Base-by-base conservation (phyloP, 768 basidiomycete species). In the Xerocomus potaroensis region DNA sequence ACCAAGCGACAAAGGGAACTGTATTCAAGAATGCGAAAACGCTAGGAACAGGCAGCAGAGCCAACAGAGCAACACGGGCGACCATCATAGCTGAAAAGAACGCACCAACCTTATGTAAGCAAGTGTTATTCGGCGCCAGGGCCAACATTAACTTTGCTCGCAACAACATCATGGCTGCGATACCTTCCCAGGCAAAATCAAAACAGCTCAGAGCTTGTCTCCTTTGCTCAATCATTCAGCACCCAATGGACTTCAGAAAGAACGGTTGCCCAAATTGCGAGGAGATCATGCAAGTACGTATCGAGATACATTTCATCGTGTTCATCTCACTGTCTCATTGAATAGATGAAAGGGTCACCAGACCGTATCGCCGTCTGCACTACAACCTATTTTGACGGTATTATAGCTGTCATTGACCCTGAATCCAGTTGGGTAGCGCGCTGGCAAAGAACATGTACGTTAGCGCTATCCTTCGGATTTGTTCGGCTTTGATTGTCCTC, bases 211-310 rank as follows among this genome's bases (percentile, higher is more conserved):
- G 95, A 45, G 94, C 95, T 16, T 99, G 95, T 62, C 76, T 97
- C 2, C 77, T 97, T 32, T 99, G 96, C 67, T 96, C 93, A 0
- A 79, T 96, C 51, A 80, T 98, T 16, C 91, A 91, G 59, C 73
- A 83, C 0, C 81, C 91, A 0, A 71, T 73, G 32, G 95, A 97
- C 55, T 99, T 97, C 64, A 73, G 84, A 34, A 83, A 79, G 57
- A 69, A 73, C 18, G 96, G 96, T 5, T 99, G 96, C 64, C 95
- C 95, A 35, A 99, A 99, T 65, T 99, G 96, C 62, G 95, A 98
- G 57, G 91, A 95, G 62, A 75, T 94, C 55, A 78, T 98, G 65
- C 87, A 93, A 75, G 95, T 94, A 49, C 45, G 78, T 64, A 7
- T 24, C 30, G 30, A 30, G 8, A 23, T 19, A 22, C 48, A 6